Base-by-base conservation (phyloP, 768 basidiomycete species). In the Termitomyces sp. region DNA sequence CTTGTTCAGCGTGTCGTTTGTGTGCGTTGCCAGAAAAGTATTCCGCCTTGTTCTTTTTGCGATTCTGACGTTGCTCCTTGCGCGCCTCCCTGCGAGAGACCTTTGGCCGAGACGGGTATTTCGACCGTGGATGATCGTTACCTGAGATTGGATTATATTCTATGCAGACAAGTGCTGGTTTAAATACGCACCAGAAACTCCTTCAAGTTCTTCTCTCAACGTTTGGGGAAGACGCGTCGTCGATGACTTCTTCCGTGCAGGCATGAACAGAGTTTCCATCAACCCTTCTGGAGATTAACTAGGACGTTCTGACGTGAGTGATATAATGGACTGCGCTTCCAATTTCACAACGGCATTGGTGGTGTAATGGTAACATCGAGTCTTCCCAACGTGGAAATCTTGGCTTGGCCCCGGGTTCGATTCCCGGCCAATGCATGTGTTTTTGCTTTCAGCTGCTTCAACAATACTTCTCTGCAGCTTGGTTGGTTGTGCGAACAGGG, bases 351-450 rank as follows among this genome's bases (percentile, higher is more conserved):
- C 64, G 33, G 75, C 75, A 75, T 76, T 76, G 75, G 74, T 88
- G 84, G 86, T 87, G 86, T 88, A 88, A 75, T 82, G 87, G 87
- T 88, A 88, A 88, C 87, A 88, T 89, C 86, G 85, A 84, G 85
- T 87, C 86, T 88, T 89, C 87, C 87, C 87, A 88, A 0, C 13
- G 18, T 12, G 33, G 50, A 35, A 4, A 1, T 5, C 20, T 35
- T 66, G 77, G 77, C 77, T 76, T 76, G 77, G 77, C 77, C 74
- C 75, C 77, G 77, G 76, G 77, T 79, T 79, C 77, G 77, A 79
- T 74, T 79, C 77, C 76, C 77, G 77, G 77, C 74, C 74, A 77
- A 78, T 77, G 77, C 77, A 54, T 0, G 8, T 38, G n/a, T 41
- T n/a, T 38, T 36, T 38, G 2, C 23, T 23, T 23, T 23, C 23